These are phyloP conservation scores for Calonectria henricotiae DNA, from an alignment of 2,329 filamentous ascomycete genomes.

Conservation along the genomic window DNA sequence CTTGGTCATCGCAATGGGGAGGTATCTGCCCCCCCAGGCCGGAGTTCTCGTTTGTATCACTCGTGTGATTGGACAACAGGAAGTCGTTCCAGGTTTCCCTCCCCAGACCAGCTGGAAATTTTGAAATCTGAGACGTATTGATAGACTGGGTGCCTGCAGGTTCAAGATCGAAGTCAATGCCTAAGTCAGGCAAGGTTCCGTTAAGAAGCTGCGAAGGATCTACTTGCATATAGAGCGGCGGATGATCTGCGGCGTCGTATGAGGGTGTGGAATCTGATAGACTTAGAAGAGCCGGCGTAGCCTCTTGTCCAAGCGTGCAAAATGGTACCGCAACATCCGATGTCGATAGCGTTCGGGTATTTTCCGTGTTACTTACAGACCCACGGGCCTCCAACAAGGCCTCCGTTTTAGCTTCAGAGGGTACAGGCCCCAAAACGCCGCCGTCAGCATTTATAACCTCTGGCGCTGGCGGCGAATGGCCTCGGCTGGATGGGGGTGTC, in stretches of 20 bases:
- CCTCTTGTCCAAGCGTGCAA: constrained; percentile 3
- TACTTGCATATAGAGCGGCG: constrained; percentile 1
- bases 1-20: constrained; percentile 4
- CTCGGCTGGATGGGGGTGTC: constrained; percentile 4
- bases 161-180: constrained; percentile 1
- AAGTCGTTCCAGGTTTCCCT: not conserved
- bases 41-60: not conserved
- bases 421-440: constrained; percentile 7
- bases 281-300: not conserved
- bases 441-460: constrained; percentile 11
- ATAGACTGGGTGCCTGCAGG: not conserved
- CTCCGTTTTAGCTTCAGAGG: not conserved
- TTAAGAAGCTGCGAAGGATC: not conserved
- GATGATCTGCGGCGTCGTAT: not conserved
- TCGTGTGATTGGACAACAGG: constrained; percentile 7
- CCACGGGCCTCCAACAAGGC: constrained; percentile 1
- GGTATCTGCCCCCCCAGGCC: not conserved
- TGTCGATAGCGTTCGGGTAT: not conserved
- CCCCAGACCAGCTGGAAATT: constrained; percentile 1
- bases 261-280: not conserved
- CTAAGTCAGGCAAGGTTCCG: not conserved
- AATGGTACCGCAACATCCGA: not conserved
- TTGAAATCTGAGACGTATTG: constrained; percentile 1
- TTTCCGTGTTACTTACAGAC: constrained; percentile 5
- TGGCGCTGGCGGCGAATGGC: not conserved